phyloP scores from a whole-genome alignment of 345 rosid genomes.

The Schrenkiella parvula region DNA sequence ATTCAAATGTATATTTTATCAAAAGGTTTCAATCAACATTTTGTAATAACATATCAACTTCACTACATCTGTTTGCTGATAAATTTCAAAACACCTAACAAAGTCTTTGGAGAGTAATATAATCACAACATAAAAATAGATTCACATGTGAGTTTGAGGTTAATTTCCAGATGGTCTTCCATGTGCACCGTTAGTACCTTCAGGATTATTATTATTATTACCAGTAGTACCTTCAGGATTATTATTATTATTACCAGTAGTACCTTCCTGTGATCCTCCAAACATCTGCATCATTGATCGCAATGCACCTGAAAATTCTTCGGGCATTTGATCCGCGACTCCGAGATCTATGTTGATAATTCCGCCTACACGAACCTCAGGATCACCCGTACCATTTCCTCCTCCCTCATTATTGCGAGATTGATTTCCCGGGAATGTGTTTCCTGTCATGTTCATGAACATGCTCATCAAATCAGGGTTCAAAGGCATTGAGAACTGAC shows the following conservation, averaged over 20 bases:
- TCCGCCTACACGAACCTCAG: slow-evolving; percentile 26
- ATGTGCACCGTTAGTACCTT: slow-evolving; percentile 29
- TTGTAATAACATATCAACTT: not conserved
- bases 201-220: slow-evolving; percentile 27
- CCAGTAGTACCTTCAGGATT: slow-evolving; percentile 35
- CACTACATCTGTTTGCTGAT: not conserved
- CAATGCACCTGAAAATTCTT: slow-evolving; percentile 54
- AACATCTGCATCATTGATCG: slow-evolving; percentile 72
- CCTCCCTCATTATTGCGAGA: not conserved
- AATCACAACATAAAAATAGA: not conserved
- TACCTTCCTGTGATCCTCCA: slow-evolving; percentile 42
- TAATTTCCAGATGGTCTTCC: slow-evolving; percentile 40
- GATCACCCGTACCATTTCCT: slow-evolving; percentile 19
- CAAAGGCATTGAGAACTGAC: slow-evolving; percentile 27
- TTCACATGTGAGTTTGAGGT: not conserved
- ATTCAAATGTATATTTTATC: not conserved
- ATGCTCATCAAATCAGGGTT: slow-evolving; percentile 26
- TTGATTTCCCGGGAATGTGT: slow-evolving; percentile 2
- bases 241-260: not conserved
- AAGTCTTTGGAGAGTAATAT: slow-evolving; percentile 1
- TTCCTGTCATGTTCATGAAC: slow-evolving; percentile 38
- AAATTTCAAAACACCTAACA: slow-evolving; percentile 21
- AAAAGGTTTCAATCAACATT: not conserved
- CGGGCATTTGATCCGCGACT: slow-evolving; percentile 21
- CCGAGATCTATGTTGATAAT: slow-evolving; percentile 28